Evolutionary conservation across 129 eudicot species (phyloP).

Genomic region (carrot (Daucus carota)): DH1_v3.0 NC_030384.2:38426501-38427000

Average conservation of each 20-base stretch:
- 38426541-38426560: not conserved
- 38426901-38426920: slow-evolving; percentile 51
- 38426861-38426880: slow-evolving; percentile 38
- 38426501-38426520: slow-evolving; percentile 93
- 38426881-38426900: slow-evolving; percentile 52
- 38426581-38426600: slow-evolving; percentile 46
- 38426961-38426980: slow-evolving; percentile 65
- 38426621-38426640: slow-evolving; percentile 38
- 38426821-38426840: slow-evolving; percentile 4
- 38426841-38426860: not conserved
- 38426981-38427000: slow-evolving; percentile 2
- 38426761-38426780: too few species aligned
- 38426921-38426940: slow-evolving; percentile 39
- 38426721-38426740: not conserved
- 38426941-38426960: slow-evolving; percentile 39
- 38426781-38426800: not conserved
- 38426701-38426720: not conserved
- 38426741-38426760: not conserved
- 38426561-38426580: slow-evolving; percentile 1
- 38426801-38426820: not conserved
- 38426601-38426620: slow-evolving; percentile 55
- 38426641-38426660: slow-evolving; percentile 41
- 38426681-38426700: not conserved
- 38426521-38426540: not conserved
- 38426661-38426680: slow-evolving; percentile 34